phyloP scores from a whole-genome alignment of 2,329 filamentous ascomycete species.

The Gaeumannomyces tritici region DNA sequence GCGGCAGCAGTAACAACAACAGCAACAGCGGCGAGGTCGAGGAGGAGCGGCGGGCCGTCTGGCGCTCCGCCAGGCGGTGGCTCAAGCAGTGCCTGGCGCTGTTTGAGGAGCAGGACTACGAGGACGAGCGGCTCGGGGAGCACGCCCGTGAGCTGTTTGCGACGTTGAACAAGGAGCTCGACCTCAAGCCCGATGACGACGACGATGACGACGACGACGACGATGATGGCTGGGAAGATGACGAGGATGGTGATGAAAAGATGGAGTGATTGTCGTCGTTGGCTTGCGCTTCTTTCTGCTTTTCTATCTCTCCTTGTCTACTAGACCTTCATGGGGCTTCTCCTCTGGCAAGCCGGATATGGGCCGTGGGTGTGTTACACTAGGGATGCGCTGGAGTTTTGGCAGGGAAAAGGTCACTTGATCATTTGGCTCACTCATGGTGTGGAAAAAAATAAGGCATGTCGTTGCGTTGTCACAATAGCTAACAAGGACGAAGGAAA shows the following conservation, averaged over 20 bases:
- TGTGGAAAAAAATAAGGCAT: neutral
- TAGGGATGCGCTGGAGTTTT: neutral
- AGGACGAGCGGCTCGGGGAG: conserved; percentile 67
- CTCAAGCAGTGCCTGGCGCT: conserved; percentile 70
- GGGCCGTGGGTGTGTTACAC: neutral
- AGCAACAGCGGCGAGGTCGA: conserved; percentile 20
- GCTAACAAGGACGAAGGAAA: neutral
- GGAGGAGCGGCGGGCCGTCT: conserved; percentile 48
- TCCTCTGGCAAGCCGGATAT: neutral
- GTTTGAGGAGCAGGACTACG: conserved; percentile 73
- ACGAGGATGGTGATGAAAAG: conserved; percentile 41
- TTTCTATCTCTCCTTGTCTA: neutral
- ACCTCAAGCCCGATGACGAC: conserved; percentile 45
- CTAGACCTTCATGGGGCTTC: neutral
- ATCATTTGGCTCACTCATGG: neutral
- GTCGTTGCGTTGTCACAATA: neutral
- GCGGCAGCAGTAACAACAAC: conserved; percentile 13
- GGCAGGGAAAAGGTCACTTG: conserved; percentile 1
- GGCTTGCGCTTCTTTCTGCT: neutral
- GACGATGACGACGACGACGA: conserved; percentile 30
- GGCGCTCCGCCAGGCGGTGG: conserved; percentile 74
- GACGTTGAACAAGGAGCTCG: conserved; percentile 54
- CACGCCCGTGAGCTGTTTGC: conserved; percentile 65
- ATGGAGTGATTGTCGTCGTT: conserved; percentile 8
- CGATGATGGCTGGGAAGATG: conserved; percentile 35